Percentiles rank a stretch among this genome's conserved stretches.
Conservation (phyloP, 176 grass and related monocot genomes). For the Cocos nucifera region DNA sequence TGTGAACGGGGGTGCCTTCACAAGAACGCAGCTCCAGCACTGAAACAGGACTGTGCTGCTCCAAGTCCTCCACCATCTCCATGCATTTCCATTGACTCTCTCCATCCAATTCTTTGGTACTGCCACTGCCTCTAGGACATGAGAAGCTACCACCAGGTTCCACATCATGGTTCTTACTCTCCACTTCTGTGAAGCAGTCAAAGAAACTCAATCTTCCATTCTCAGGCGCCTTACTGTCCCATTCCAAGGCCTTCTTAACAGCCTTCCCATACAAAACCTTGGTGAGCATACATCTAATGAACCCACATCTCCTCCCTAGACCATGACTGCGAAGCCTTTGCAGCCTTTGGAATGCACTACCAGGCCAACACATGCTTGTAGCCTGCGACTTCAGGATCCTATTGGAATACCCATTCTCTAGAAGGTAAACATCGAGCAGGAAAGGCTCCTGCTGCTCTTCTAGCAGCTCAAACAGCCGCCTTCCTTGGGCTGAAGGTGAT, state of each 20-base stretch:
- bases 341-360: constrained; percentile 27
- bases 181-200: background rate
- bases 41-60: constrained; percentile 74
- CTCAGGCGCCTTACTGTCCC: constrained; percentile 15
- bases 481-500: constrained; percentile 24
- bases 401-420: constrained; percentile 59
- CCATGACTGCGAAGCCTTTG: constrained; percentile 29
- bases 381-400: constrained; percentile 40
- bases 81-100: background rate
- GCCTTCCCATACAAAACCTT: constrained; percentile 40
- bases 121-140: background rate
- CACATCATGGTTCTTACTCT: background rate
- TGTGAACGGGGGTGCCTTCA: constrained; percentile 34
- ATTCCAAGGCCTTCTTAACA: constrained; percentile 24
- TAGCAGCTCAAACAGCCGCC: constrained; percentile 70
- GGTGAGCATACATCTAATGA: constrained; percentile 38
- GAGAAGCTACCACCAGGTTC: background rate
- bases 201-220: background rate
- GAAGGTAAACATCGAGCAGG: constrained; percentile 60
- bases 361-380: constrained; percentile 54
- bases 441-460: constrained; percentile 91
- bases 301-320: constrained; percentile 14
- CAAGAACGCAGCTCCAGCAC: constrained; percentile 58
- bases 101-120: constrained; percentile 10
- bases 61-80: constrained; percentile 25